Evolutionary conservation across 805 yeast genomes (phyloP), one percentile per base, ranked within the genome.

Genomic region (Alloascoidea africana): DNA sequence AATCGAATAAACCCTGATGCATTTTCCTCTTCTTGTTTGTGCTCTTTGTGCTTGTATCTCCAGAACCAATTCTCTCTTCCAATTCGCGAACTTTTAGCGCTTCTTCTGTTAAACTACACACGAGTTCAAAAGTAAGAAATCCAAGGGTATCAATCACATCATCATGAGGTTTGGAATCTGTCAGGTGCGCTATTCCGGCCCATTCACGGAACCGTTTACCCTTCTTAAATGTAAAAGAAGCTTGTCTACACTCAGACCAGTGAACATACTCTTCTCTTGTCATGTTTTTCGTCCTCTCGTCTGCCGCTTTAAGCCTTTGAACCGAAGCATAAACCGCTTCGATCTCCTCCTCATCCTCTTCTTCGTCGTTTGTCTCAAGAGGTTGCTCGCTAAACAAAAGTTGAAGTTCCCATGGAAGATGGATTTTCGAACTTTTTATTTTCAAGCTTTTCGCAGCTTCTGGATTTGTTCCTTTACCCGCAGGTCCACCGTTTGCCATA

Each of bases 221-320:
- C 54, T 91, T 91, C 47, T 96, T 69, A 50, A 86, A 91, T 1
- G 98, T 91, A 55, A 91, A 91, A 41, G 93, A 78, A 1, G 97
- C 97, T 56, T 91, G 98, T 43, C 98, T 72, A 58, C 98, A 91
- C 52, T 91, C 98, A 8, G 95, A 83, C 96, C 97, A 91, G 54
- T 91, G 98, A 14, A 87, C 98, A 51, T 91, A 91, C 53, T 91
- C 98, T 49, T 91, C 96, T 51, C 76, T 80, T 1, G 98, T 91
- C 98, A 91, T 91, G 46, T 79, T 70, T 45, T 66, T 73, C 0
- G 98, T 91, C 43, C 98, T 67, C 37, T 91, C 96, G 57, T 91
- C 98, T 3, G 96, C 96, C 56, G 73, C 76, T 50, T 86, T 85
- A 46, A 91, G 66, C 41, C 96, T 65, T 54, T 86, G 85, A 55